These are phyloP conservation scores for Calophaca sinica DNA, from an alignment of 306 rosid genomes.

Conservation along the genomic window DNA sequence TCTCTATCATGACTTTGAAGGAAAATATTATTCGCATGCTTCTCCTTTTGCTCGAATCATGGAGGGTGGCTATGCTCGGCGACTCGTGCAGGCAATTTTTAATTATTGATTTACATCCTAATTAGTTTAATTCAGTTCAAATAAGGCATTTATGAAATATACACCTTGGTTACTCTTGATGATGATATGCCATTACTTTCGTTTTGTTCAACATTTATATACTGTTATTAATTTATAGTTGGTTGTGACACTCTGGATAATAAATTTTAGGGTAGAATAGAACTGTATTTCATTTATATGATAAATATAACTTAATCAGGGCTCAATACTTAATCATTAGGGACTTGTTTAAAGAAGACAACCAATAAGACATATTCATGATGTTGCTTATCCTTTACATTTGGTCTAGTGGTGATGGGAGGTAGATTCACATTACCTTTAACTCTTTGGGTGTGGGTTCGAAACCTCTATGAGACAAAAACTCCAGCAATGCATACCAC, in stretches of 20 bases:
- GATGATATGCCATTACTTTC: too few species aligned
- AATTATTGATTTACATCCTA: constrained; percentile 22
- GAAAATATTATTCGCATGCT: constrained; percentile 89
- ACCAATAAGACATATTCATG: background rate
- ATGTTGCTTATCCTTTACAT: constrained; percentile 3
- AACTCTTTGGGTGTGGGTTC: too few species aligned
- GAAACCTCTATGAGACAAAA: too few species aligned
- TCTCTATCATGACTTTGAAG: constrained; percentile 80
- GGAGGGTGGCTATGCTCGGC: constrained; percentile 95
- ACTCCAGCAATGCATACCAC: too few species aligned
- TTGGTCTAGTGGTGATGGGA: too few species aligned
- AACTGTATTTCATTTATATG: background rate
- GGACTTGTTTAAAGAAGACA: too few species aligned
- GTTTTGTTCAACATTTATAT: background rate
- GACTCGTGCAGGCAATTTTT: constrained; percentile 85
- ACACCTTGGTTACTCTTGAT: background rate
- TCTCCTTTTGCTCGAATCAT: constrained; percentile 97
- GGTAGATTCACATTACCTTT: too few species aligned
- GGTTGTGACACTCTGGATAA: background rate
- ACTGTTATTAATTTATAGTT: background rate
- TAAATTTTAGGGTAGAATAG: background rate
- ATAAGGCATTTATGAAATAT: constrained; percentile 3
- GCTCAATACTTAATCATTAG: too few species aligned
- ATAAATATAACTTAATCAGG: too few species aligned
- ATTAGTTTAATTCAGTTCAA: background rate